Percentiles rank a stretch among this genome's conserved stretches.
Conservation (phyloP, 1,284 basidiomycete genomes). For the Exobasidium cylindrosporum region DNA sequence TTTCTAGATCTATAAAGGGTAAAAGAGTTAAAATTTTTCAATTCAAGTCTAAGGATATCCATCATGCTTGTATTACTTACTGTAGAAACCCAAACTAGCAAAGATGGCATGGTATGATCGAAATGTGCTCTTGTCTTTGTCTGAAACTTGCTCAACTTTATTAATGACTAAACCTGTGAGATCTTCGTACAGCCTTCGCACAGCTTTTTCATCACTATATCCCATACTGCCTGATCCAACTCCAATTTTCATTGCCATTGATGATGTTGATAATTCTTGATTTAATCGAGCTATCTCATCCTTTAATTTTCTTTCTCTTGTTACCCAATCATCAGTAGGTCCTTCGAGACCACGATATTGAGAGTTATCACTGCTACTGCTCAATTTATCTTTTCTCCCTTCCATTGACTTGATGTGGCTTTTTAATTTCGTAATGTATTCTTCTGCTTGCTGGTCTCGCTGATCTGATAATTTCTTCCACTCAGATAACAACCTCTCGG, state of each 20-base stretch:
- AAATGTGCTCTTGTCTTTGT: constrained; percentile 17
- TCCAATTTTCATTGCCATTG: background rate
- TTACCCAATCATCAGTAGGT: background rate
- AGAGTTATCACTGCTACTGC: background rate
- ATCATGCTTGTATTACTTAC: constrained; percentile 15
- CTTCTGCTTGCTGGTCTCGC: constrained; percentile 11
- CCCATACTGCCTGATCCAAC: background rate
- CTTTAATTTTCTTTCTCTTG: background rate
- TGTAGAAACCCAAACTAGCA: constrained; percentile 43
- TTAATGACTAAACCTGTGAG: constrained; percentile 46
- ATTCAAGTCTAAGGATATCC: background rate
- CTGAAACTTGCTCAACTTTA: constrained; percentile 12
- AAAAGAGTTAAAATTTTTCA: background rate
- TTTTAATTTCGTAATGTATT: constrained; percentile 26
- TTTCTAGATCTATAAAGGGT: constrained; percentile 29
- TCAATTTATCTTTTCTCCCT: background rate
- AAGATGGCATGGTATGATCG: constrained; percentile 42
- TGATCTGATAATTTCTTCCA: constrained; percentile 39
- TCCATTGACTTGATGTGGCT: constrained; percentile 24
- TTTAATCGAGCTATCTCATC: background rate
- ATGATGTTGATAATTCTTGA: background rate
- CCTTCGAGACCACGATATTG: too few species aligned
- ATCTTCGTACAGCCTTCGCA: constrained; percentile 52
- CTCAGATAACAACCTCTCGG: constrained; percentile 40
- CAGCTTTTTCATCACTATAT: constrained; percentile 33